Evolutionary conservation across 2,329 filamentous ascomycete genomes (phyloP), one percentile per base, ranked within the genome.

Genomic region (Penicillium sp.): DNA sequence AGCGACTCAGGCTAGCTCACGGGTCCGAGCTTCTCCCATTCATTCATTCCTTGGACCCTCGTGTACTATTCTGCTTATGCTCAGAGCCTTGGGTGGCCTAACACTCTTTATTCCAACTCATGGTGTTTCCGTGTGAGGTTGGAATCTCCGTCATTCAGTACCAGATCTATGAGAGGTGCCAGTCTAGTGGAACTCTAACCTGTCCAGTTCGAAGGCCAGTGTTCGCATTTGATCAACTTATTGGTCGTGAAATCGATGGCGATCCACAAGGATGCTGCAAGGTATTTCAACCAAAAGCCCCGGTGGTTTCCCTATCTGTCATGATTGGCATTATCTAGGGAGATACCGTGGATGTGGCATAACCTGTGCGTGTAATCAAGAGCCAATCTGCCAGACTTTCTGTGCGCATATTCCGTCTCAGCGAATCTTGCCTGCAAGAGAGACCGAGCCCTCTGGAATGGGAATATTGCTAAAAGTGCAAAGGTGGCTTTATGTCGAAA

Each of bases 181-280:
- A 30, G 47, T 58, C 29, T 50, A 23, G 55, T 57, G 46, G 45
- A 55, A 55, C 52, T 30, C 46, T 55, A 55, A 45, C 23, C 5
- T 9, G 9, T 9, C 31, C 19, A 49, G 30, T 30, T 57, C 17
- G 7, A 38, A 41, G 3, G 35, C 35, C 35, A 6, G 35, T 13
- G 35, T 15, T 41, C 8, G 35, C 13, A 41, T 6, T 26, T 26
- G 26, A 26, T 26, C 26, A 13, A 41, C 13, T 41, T 13, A 41
- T 41, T 41, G 35, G 35, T 13, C 35, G 35, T 41, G 13, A 9
- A 41, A 41, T 41, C 35, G 35, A 41, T 26, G 26, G 26, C 26
- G 5, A 26, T 26, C 26, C 26, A 26, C 26, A 26, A 26, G 5
- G 26, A 26, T 26, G 13, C 35, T 15, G 35, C 35, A 15, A 41